Evolutionary conservation across 2,329 filamentous ascomycete genomes (phyloP), one percentile per base, ranked within the genome.

Genomic region (Penicillium rolfsii): DNA sequence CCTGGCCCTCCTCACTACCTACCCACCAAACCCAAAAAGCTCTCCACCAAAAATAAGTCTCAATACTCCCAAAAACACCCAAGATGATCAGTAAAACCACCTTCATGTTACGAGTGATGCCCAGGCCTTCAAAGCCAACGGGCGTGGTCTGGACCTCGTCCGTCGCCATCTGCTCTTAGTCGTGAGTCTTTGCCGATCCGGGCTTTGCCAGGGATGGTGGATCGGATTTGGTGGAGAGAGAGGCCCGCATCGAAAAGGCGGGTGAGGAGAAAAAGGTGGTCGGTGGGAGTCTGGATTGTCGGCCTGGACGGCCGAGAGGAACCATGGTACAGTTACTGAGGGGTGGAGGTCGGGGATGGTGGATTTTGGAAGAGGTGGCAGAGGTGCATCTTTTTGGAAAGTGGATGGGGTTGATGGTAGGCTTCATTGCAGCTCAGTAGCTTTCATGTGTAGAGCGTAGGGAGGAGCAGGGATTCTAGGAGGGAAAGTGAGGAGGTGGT

Each of bases 31-130:
- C 58, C 67, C 64, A 68, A 43, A 70, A 60, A 41, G 67, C 65
- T 50, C 71, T 69, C 19, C 63, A 65, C 69, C 71, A 77, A 56
- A 77, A 74, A 49, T 71, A 70, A 19, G 70, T 69, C 60, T 77
- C 75, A 55, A 76, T 70, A 1, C 71, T 74, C 8, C 74, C 71
- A 57, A 74, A 67, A 26, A 74, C 62, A 50, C 68, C 62, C 35
- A 77, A 40, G 14, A 71, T 60, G 7, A 62, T 59, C 53, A 72
- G 52, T 22, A 76, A 67, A 40, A 70, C 65, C 24, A 71, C 60
- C 43, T 69, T 74, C 38, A 70, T 68, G 41, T 64, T 72, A 48
- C 65, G 66, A 28, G 63, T 69, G 57, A 76, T 70, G 8, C 72
- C 72, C 3, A 76, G 63, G 19, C 64, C 67, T 35, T 70, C 65